Evolutionary conservation across 768 basidiomycete species (phyloP).

Genomic region (Leccinum disarticulatum): DNA sequence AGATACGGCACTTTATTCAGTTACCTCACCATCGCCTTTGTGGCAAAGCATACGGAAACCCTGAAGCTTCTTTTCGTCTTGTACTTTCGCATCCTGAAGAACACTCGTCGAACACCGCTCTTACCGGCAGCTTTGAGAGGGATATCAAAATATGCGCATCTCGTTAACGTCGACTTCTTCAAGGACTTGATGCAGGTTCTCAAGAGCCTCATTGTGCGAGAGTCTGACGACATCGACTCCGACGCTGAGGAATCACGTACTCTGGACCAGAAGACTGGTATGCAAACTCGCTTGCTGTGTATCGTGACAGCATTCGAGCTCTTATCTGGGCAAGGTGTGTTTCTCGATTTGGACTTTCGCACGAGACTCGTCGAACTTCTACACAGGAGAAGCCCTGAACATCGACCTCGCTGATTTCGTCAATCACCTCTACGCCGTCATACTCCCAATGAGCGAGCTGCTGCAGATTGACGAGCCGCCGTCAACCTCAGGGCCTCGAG

Average conservation of each 20-base stretch:
- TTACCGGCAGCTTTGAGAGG: conserved; percentile 88
- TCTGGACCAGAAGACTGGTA: conserved; percentile 37
- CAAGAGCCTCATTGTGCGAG: conserved; percentile 67
- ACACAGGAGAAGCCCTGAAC: conserved; percentile 89
- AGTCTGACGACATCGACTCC: conserved; percentile 41
- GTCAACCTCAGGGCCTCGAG: conserved; percentile 26
- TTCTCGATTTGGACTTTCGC: conserved; percentile 6
- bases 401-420: conserved; percentile 93
- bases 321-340: conserved; percentile 87
- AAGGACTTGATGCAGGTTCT: conserved; percentile 89
- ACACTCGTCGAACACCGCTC: conserved; percentile 71
- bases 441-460: conserved; percentile 70
- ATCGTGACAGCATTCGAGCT: conserved; percentile 98
- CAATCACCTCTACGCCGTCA: conserved; percentile 76
- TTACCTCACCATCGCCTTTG: conserved; percentile 24
- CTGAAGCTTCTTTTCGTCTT: conserved; percentile 95
- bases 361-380: conserved; percentile 3
- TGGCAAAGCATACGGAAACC: conserved; percentile 89
- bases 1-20: conserved; percentile 6
- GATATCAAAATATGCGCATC: conserved; percentile 89
- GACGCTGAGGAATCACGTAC: conserved; percentile 33
- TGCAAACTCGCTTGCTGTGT: conserved; percentile 70
- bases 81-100: conserved; percentile 95
- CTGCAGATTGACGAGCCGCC: conserved; percentile 60
- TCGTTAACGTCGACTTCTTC: conserved; percentile 99